Evolutionary conservation across 2,329 filamentous ascomycete genomes (phyloP), one percentile per base, ranked within the genome.

Genomic region (Mycosphaerelloides madeirae): DNA sequence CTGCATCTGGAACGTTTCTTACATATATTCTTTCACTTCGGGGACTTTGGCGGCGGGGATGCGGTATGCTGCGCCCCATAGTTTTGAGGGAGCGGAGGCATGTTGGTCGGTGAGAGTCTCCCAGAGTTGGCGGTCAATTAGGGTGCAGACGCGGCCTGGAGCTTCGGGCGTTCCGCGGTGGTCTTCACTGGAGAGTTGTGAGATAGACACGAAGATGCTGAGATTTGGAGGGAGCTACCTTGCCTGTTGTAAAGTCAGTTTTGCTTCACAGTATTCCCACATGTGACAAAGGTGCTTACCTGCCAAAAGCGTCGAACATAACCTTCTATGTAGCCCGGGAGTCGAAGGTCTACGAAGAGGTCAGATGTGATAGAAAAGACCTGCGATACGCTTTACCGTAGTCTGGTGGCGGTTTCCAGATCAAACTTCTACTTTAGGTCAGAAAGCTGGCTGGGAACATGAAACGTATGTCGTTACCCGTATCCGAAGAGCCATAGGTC

Each of bases 221-320:
- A 15, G 32, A 19, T 22, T 5, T 18, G 33, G 20, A 22, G 18
- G n/a, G 15, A 16, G 49, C 29, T 54, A 65, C 62, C 61, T 65
- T 38, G 58, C 58, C 55, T 59, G 42, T 42, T 15, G 22, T 29
- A 14, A 16, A 13, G 18, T 45, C 13, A 45, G 37, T 25, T 19
- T 19, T 8, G 14, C 18, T 36, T 29, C 32, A 37, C 19, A 16
- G n/a, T 28, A 14, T 34, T 15, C 20, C 11, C 28, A 2, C 41
- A 29, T 19, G 14, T 18, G 31, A 32, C 12, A 35, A 3, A 25
- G 35, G 25, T 14, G 43, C 84, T 59, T 76, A 94, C 91, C 82
- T 98, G 93, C 93, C 93, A 98, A 69, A 98, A 97, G 29, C 93
- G 80, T 46, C 93, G 83, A 31, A 98, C 90, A 65, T 96, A 98